phyloP scores from a whole-genome alignment of 306 rosid genomes.

The Glycine soja region DNA sequence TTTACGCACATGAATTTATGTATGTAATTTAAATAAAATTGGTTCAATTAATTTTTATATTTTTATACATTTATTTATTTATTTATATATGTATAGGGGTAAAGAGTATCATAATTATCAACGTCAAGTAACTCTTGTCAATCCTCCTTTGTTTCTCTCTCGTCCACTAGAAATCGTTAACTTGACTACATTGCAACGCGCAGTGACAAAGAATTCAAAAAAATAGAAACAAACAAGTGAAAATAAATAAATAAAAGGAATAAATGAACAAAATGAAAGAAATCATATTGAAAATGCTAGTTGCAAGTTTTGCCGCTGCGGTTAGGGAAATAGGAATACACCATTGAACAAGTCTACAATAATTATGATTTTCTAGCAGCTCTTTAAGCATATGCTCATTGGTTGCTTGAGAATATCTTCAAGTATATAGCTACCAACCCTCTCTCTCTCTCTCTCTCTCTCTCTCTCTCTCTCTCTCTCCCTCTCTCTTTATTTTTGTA shows the following conservation, averaged over 20 bases:
- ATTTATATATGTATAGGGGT: too few relatives aligned
- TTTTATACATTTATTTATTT: too few relatives aligned
- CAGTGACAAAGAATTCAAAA: neutral
- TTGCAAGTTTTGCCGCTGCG: conserved; percentile 15
- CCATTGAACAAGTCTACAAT: neutral
- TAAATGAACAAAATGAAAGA: too few relatives aligned
- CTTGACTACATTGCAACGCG: conserved; percentile 3
- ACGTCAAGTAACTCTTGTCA: conserved; percentile 46
- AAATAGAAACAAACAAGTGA: neutral
- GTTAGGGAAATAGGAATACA: conserved; percentile 7
- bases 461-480: too few relatives aligned
- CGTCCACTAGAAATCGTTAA: conserved; percentile 45
- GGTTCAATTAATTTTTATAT: too few relatives aligned
- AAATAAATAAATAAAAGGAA: neutral
- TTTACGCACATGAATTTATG: too few relatives aligned
- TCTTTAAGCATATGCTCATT: neutral
- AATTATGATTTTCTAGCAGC: conserved; percentile 32
- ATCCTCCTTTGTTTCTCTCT: neutral
- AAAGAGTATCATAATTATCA: too few relatives aligned
- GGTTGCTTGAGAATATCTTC: conserved; percentile 27
- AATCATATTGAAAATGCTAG: too few relatives aligned
- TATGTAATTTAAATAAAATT: too few relatives aligned
- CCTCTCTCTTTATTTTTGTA: too few relatives aligned
- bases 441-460: too few relatives aligned
- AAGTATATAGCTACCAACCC: too few relatives aligned